Conservation (phyloP, 1,284 basidiomycete species). For the Cronartium quercuum region DNA sequence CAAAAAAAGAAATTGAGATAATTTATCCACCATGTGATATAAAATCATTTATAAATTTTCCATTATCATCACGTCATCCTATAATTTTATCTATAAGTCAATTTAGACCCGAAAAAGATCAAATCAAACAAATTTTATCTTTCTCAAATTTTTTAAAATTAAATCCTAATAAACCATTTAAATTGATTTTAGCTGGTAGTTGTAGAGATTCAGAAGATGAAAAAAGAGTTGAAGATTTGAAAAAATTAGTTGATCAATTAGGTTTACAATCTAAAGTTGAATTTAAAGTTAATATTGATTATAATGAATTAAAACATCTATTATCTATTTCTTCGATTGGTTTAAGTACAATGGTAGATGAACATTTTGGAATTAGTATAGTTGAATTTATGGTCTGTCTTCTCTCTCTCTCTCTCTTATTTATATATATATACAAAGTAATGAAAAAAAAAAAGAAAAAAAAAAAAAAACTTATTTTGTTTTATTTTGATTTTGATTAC, state of each 20-base stretch:
- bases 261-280: slow-evolving; percentile 65
- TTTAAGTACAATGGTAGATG: slow-evolving; percentile 94
- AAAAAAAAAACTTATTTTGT: neutral
- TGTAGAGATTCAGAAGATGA: slow-evolving; percentile 71
- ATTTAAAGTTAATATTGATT: slow-evolving; percentile 79
- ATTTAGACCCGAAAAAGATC: slow-evolving; percentile 86
- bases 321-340: slow-evolving; percentile 73
- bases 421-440: neutral
- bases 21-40: slow-evolving; percentile 12
- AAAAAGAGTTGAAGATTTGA: slow-evolving; percentile 61
- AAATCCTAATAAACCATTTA: slow-evolving; percentile 8
- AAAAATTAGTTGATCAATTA: slow-evolving; percentile 59
- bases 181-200: slow-evolving; percentile 73
- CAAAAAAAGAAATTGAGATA: neutral
- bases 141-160: slow-evolving; percentile 59
- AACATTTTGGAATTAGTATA: slow-evolving; percentile 97
- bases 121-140: slow-evolving; percentile 69
- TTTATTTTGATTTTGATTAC: neutral
- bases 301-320: slow-evolving; percentile 62
- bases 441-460: no score
- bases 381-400: slow-evolving; percentile 87
- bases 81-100: slow-evolving; percentile 3
- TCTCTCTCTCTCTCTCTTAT: neutral
- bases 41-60: slow-evolving; percentile 8
- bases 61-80: neutral